phyloP scores from a whole-genome alignment of 176 grass and related monocot genomes.

The Rhynchospora breviuscula region DNA sequence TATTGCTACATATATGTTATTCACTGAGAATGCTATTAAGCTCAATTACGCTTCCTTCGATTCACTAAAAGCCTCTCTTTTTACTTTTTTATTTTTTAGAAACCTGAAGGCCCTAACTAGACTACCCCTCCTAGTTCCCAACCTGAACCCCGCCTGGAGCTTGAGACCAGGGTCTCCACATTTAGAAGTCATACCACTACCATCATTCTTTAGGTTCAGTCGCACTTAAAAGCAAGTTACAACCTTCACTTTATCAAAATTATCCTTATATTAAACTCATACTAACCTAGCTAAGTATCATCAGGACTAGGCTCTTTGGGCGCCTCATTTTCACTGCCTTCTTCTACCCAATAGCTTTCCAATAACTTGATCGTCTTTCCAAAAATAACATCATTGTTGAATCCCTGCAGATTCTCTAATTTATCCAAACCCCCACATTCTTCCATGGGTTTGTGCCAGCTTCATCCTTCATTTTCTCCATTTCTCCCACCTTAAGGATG shows the following conservation, averaged over 20 bases:
- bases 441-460: constrained; percentile 37
- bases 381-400: constrained; percentile 39
- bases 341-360: constrained; percentile 74
- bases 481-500: constrained; percentile 54
- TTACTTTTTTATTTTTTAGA: too few species aligned
- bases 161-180: not conserved
- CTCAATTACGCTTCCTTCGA: too few species aligned
- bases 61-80: too few species aligned
- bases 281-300: constrained; percentile 9
- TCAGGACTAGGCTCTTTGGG: not conserved
- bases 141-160: too few species aligned
- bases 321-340: constrained; percentile 29
- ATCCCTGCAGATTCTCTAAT: constrained; percentile 56
- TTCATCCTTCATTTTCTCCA: constrained; percentile 35
- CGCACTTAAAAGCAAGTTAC: not conserved
- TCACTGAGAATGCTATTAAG: not conserved
- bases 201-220: not conserved
- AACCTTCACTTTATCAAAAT: not conserved
- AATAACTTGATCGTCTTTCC: constrained; percentile 53
- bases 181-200: not conserved
- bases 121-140: not conserved
- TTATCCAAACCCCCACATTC: constrained; percentile 67
- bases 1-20: not conserved
- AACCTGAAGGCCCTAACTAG: not conserved
- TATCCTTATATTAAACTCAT: not conserved